Conservation (phyloP, 768 basidiomycete species). For the Hygrophorus russula region DNA sequence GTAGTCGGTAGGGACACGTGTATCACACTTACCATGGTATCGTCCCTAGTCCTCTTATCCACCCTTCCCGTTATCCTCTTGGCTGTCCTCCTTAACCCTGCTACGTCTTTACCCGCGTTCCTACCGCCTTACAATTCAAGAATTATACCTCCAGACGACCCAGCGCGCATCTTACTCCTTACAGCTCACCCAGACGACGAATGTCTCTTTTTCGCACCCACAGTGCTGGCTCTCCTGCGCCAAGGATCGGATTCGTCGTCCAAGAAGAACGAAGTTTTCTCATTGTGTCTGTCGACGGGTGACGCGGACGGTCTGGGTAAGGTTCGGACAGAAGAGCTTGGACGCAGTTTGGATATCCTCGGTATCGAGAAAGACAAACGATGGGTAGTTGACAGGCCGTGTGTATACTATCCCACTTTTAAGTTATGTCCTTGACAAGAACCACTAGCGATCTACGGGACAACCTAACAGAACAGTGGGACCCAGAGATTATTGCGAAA, state of each 20-base stretch:
- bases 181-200: constrained; percentile 96
- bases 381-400: constrained; percentile 65
- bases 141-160: constrained; percentile 12
- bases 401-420: constrained; percentile 17
- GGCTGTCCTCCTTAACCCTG: constrained; percentile 20
- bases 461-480: constrained; percentile 60
- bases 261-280: constrained; percentile 29
- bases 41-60: neutral
- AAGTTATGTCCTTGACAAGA: constrained; percentile 5
- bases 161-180: constrained; percentile 43
- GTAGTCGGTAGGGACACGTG: too few relatives aligned
- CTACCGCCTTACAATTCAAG: constrained; percentile 7
- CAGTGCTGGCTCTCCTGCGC: constrained; percentile 34
- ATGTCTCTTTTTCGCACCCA: constrained; percentile 88
- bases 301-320: constrained; percentile 71
- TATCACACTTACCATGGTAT: too few relatives aligned
- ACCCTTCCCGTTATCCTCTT: constrained; percentile 19
- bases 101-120: constrained; percentile 17
- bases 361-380: constrained; percentile 46
- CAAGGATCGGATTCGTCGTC: neutral
- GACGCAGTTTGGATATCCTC: constrained; percentile 51
- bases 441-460: constrained; percentile 52
- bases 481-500: constrained; percentile 42
- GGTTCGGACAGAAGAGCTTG: constrained; percentile 46
- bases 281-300: constrained; percentile 68